Evolutionary conservation across 2,329 filamentous ascomycete species (phyloP), one percentile per base, ranked within the genome.

Genomic region (Thelonectria blattea): DNA sequence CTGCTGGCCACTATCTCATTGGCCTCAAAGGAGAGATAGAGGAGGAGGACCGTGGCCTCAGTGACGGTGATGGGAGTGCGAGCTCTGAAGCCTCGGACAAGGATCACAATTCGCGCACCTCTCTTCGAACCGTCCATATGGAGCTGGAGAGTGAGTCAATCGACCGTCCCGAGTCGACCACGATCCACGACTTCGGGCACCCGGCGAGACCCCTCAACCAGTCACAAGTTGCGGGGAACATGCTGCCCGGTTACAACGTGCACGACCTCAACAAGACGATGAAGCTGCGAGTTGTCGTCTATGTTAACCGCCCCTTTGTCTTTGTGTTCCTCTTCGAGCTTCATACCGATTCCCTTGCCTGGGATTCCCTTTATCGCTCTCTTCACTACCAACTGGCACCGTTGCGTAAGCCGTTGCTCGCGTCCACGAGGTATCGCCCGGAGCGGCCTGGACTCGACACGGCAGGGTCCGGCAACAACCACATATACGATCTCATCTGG

Each of bases 231-330:
- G 64, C 73, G 20, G 74, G 75, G 15, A 74, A 72, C 32, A 71
- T 73, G 66, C 63, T 74, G 12, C 71, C 71, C 3, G 71, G 72
- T 10, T 73, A 70, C 46, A 67, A 70, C 52, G 72, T 72, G 2
- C 84, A 84, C 65, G 83, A 86, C 64, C 75, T 78, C 58, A 85
- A 83, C 71, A 85, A 84, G 68, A 77, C 79, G 2, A 79, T 81
- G 60, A 85, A 83, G 66, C 74, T 93, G 43, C 85, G 88, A 1
- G 88, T 91, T 1, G 83, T 93, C 7, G 84, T 93, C 51, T 93
- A 93, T 71, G 84, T 89, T 47, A 87, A 88, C 72, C 85, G 83
- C 22, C 91, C 91, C 0, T 94, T 94, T 74, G 84, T 94, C 49
- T 93, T 91, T 72, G 85, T 88, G 1, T 89, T 95, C 62, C 79